These are phyloP conservation scores for Lepidopterella palustris DNA, from an alignment of 495 filamentous ascomycete species.

Conservation along the genomic window DNA sequence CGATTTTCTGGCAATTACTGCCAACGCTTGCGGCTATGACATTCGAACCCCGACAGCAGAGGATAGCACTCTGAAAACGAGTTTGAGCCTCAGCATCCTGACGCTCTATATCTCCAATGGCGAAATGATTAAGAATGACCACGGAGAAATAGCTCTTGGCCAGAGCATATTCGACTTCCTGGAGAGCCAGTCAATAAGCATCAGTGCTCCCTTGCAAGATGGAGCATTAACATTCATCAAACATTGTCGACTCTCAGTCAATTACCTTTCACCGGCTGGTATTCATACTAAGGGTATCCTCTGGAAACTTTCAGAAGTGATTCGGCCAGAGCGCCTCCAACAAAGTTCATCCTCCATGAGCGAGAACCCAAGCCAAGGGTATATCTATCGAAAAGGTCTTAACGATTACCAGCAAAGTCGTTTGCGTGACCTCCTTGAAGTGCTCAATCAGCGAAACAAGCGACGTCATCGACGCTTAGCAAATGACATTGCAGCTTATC, in stretches of 20 bases:
- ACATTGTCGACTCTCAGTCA: conserved; percentile 3
- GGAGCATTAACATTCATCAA: conserved; percentile 12
- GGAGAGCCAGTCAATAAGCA: neutral
- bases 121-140: conserved; percentile 6
- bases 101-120: conserved; percentile 7
- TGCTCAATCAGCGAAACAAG: conserved; percentile 6
- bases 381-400: conserved; percentile 5
- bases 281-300: conserved; percentile 9
- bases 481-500: conserved; percentile 4
- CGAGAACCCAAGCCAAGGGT: neutral
- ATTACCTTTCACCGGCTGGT: conserved; percentile 1
- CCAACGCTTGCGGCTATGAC: conserved; percentile 6
- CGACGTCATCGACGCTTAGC: conserved; percentile 1
- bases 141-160: neutral
- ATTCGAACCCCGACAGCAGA: conserved; percentile 2
- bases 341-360: neutral
- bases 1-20: conserved; percentile 7
- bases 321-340: conserved; percentile 1
- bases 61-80: neutral
- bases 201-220: conserved; percentile 5
- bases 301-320: conserved; percentile 8
- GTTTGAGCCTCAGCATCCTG: conserved; percentile 5
- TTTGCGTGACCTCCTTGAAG: conserved; percentile 5
- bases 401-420: conserved; percentile 3
- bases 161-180: conserved; percentile 8